A percentile compares a stretch with the other conserved stretches of the same genome.
These are phyloP conservation scores for Starmerella floricola DNA, from an alignment of 805 yeast genomes.

Conservation along the genomic window DNA sequence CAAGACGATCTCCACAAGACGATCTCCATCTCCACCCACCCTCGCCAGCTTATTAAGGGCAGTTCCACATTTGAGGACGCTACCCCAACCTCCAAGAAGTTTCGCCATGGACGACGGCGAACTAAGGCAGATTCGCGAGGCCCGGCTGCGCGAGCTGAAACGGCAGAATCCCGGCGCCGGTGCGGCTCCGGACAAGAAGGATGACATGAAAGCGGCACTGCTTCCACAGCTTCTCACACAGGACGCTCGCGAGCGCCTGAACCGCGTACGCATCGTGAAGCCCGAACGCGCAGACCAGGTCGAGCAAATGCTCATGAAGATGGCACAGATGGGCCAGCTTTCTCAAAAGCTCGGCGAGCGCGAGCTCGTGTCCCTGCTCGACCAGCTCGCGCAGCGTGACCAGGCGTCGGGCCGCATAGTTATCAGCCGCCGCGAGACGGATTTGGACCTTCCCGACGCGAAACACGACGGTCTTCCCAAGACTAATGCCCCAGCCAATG, in stretches of 20 bases:
- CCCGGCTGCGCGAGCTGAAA: constrained; percentile 78
- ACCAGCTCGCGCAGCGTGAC: constrained; percentile 64
- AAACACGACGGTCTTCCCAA: no score
- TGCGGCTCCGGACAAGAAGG: constrained; percentile 20
- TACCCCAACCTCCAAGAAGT: not conserved
- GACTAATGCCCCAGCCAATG: constrained; percentile 17
- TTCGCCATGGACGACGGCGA: constrained; percentile 42
- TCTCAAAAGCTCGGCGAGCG: constrained; percentile 62
- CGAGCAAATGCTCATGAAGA: constrained; percentile 60
- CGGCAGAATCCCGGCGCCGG: constrained; percentile 25
- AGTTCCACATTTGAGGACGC: not conserved
- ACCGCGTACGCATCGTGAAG: constrained; percentile 76
- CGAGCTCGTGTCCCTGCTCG: constrained; percentile 71
- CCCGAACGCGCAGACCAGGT: constrained; percentile 87
- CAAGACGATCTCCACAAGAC: no score
- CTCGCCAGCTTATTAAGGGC: not conserved
- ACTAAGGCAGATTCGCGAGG: constrained; percentile 79
- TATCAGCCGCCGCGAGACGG: constrained; percentile 36
- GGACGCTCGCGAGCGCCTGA: constrained; percentile 74
- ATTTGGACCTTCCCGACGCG: no score
- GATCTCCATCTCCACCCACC: no score
- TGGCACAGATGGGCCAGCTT: constrained; percentile 68
- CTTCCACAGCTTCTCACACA: constrained; percentile 66
- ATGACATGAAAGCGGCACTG: constrained; percentile 32
- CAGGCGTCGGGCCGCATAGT: constrained; percentile 30